A percentile compares a stretch with the other conserved stretches of the same genome.
phyloP scores from a whole-genome alignment of 1,284 basidiomycete species.

The Gastroboletus turbinatus region DNA sequence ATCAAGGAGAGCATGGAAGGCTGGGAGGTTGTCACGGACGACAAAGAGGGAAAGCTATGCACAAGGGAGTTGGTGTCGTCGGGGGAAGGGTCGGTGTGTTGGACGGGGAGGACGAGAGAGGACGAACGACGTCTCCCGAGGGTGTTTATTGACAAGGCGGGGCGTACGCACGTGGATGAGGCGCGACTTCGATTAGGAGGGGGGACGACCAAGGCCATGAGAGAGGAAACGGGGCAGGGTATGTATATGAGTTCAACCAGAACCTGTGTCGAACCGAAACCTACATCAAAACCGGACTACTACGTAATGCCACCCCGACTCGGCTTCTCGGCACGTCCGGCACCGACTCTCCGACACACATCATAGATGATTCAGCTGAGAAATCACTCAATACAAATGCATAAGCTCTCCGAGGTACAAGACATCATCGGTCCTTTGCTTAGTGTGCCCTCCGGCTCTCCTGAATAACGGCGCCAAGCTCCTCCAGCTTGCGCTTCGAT shows the following conservation, averaged over 20 bases:
- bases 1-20: constrained; percentile 52
- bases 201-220: constrained; percentile 32
- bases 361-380: constrained; percentile 18
- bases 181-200: constrained; percentile 51
- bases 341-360: not conserved
- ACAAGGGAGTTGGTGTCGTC: not conserved
- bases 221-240: not conserved
- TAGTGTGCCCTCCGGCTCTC: constrained; percentile 82
- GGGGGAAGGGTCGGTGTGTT: constrained; percentile 5
- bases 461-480: constrained; percentile 88
- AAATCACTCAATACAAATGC: not conserved
- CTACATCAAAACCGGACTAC: constrained; percentile 21
- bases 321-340: constrained; percentile 21
- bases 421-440: no score
- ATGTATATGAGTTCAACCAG: constrained; percentile 4
- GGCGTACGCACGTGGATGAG: constrained; percentile 59
- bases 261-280: constrained; percentile 7
- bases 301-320: constrained; percentile 24
- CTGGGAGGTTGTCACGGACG: constrained; percentile 6
- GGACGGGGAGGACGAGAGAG: constrained; percentile 35
- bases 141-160: constrained; percentile 51
- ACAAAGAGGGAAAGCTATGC: constrained; percentile 7
- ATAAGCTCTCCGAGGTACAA: not conserved
- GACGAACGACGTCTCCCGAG: constrained; percentile 54
- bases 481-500: constrained; percentile 97